These are phyloP conservation scores for Pseudogymnoascus sp. DNA, from an alignment of 2,329 filamentous ascomycete species.

Conservation along the genomic window DNA sequence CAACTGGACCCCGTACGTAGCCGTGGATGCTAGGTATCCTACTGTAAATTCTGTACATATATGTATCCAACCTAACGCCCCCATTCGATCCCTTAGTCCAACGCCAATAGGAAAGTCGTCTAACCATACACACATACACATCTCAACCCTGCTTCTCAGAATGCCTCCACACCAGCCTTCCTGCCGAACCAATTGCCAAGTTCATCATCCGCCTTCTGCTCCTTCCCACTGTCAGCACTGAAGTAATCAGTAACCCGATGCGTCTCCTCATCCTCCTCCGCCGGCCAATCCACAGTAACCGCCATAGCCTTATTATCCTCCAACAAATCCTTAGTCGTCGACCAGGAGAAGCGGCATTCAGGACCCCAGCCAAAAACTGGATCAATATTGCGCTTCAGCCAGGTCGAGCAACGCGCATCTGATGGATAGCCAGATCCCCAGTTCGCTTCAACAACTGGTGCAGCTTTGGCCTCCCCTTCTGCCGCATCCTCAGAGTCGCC, in stretches of 20 bases:
- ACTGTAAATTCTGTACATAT: not conserved
- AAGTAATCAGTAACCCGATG: constrained; percentile 73
- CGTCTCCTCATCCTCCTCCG: constrained; percentile 59
- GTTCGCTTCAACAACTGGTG: constrained; percentile 32
- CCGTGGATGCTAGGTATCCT: not conserved
- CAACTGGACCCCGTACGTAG: not conserved
- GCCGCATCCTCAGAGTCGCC: constrained; percentile 18
- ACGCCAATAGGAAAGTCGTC: not conserved
- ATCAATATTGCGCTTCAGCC: constrained; percentile 83
- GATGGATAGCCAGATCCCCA: constrained; percentile 96
- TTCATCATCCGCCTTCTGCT: constrained; percentile 40
- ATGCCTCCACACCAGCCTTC: constrained; percentile 23
- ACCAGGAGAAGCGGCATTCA: constrained; percentile 93
- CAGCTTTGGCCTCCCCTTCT: no score
- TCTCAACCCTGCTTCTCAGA: constrained; percentile 15
- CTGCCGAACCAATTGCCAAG: constrained; percentile 72
- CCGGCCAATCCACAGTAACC: constrained; percentile 76
- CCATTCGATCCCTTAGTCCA: not conserved
- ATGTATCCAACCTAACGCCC: not conserved
- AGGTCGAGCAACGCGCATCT: constrained; percentile 68
- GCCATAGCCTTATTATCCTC: constrained; percentile 57
- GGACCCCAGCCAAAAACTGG: constrained; percentile 90
- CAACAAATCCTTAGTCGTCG: constrained; percentile 86
- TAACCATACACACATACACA: not conserved
- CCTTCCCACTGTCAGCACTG: constrained; percentile 19